Percentiles rank a stretch among this genome's conserved stretches.
phyloP scores from a whole-genome alignment of 306 rosid genomes.

The Begonia loranthoides region DNA sequence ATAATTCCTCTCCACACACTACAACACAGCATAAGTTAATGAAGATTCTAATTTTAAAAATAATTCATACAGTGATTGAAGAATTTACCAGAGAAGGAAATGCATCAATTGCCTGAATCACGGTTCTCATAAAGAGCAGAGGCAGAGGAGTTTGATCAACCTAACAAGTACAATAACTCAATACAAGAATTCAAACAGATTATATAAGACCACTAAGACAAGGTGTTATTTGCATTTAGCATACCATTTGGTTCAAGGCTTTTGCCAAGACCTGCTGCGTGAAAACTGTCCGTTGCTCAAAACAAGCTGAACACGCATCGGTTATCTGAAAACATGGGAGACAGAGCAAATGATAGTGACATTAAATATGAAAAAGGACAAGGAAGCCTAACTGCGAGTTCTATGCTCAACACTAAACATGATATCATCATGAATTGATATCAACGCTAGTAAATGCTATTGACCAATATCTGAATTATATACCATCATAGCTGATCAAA shows the following conservation, averaged over 20 bases:
- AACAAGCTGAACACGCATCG: slow-evolving; percentile 95
- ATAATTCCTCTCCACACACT: not conserved
- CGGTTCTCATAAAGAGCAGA: slow-evolving; percentile 97
- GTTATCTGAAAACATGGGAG: slow-evolving; percentile 58
- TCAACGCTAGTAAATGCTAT: no score
- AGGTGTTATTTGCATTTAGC: not conserved
- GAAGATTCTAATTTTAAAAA: not conserved
- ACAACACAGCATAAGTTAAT: not conserved
- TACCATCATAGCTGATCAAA: no score
- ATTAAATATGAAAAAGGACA: not conserved
- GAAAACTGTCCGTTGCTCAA: slow-evolving; percentile 96
- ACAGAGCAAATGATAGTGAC: not conserved
- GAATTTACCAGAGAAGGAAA: slow-evolving; percentile 74
- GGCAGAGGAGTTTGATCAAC: slow-evolving; percentile 95
- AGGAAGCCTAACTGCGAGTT: not conserved
- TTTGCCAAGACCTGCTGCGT: slow-evolving; percentile 97
- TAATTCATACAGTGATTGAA: not conserved
- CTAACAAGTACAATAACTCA: slow-evolving; percentile 26
- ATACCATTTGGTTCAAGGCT: slow-evolving; percentile 90
- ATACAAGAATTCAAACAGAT: not conserved
- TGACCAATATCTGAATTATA: no score
- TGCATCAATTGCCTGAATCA: slow-evolving; percentile 96
- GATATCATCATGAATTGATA: no score
- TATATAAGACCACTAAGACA: not conserved
- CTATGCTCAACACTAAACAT: not conserved